Percentiles rank a stretch among this genome's conserved stretches.
These are phyloP conservation scores for Ramaria sp. DNA, from an alignment of 768 basidiomycete species.

Conservation along the genomic window DNA sequence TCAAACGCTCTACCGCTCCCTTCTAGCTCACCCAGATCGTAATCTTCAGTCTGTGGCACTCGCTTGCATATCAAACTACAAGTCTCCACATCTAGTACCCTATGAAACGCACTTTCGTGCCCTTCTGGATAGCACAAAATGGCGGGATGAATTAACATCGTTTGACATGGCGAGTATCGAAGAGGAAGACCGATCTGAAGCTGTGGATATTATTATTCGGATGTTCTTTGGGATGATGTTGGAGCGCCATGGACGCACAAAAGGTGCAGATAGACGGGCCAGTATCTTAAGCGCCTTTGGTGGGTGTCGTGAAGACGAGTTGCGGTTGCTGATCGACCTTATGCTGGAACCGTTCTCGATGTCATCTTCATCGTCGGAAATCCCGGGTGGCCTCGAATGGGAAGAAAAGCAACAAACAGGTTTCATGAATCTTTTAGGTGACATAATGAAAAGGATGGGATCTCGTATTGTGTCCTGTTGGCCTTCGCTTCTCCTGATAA, in stretches of 20 bases:
- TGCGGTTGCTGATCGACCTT: conserved; percentile 68
- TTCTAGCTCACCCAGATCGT: conserved; percentile 79
- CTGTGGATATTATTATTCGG: conserved; percentile 62
- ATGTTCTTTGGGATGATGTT: conserved; percentile 84
- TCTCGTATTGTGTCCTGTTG: conserved; percentile 58
- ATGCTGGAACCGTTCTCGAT: conserved; percentile 68
- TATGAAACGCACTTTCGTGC: conserved; percentile 57
- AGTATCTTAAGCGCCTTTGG: conserved; percentile 67
- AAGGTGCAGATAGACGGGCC: conserved; percentile 51
- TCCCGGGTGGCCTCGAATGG: conserved; percentile 17
- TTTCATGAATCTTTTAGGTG: conserved; percentile 74
- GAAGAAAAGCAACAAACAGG: conserved; percentile 60
- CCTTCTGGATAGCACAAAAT: conserved; percentile 76
- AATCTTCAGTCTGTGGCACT: conserved; percentile 66
- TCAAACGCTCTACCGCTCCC: conserved; percentile 51
- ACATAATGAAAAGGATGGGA: conserved; percentile 75
- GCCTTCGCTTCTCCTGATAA: conserved; percentile 63
- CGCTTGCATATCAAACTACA: conserved; percentile 75
- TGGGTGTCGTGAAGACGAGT: conserved; percentile 62
- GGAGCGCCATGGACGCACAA: conserved; percentile 59
- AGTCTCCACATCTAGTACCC: conserved; percentile 40
- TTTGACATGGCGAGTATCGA: conserved; percentile 57
- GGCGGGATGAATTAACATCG: conserved; percentile 77
- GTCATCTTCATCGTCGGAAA: conserved; percentile 18
- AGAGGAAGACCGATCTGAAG: conserved; percentile 44